A percentile compares a stretch with the other conserved stretches of the same genome.
Conservation (phyloP, 83 land plant species). For the Picea mariana region DNA sequence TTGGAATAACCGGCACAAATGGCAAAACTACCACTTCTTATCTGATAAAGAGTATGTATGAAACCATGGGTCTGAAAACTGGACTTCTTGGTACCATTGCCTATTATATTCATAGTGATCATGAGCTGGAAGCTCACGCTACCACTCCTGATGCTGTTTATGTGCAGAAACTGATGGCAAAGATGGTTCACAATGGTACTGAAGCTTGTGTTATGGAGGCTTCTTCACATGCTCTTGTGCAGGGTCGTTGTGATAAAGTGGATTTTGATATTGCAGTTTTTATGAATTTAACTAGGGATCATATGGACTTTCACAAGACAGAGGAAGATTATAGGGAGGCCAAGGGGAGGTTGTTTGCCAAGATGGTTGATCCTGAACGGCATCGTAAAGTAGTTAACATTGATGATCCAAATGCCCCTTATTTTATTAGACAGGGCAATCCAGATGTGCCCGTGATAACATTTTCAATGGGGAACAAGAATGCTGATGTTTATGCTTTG, state of each 20-base stretch:
- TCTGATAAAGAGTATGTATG: constrained; percentile 79
- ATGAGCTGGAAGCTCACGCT: constrained; percentile 61
- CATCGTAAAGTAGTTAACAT: constrained; percentile 92
- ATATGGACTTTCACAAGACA: constrained; percentile 61
- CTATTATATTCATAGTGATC: constrained; percentile 72
- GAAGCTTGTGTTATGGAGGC: constrained; percentile 96
- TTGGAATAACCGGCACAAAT: constrained; percentile 88
- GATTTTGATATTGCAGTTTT: constrained; percentile 95
- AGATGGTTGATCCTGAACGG: constrained; percentile 88
- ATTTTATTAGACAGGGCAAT: no score
- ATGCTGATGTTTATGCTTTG: constrained; percentile 78
- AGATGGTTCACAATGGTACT: constrained; percentile 88
- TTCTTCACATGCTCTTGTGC: constrained; percentile 64
- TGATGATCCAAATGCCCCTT: constrained; percentile 92
- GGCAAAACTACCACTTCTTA: constrained; percentile 83
- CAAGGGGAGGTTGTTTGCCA: constrained; percentile 73
- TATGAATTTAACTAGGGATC: constrained; percentile 73
- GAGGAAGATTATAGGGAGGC: constrained; percentile 76
- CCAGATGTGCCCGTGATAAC: no score
- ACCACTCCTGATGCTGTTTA: constrained; percentile 84
- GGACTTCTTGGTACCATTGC: constrained; percentile 80
- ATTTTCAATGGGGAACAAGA: no score
- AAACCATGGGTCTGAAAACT: constrained; percentile 81
- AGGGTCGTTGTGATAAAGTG: constrained; percentile 73
- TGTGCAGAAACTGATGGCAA: constrained; percentile 89